Evolutionary conservation across 169 alveolate genomes (phyloP).

Genomic region (Amoebophrya sp.): DNA sequence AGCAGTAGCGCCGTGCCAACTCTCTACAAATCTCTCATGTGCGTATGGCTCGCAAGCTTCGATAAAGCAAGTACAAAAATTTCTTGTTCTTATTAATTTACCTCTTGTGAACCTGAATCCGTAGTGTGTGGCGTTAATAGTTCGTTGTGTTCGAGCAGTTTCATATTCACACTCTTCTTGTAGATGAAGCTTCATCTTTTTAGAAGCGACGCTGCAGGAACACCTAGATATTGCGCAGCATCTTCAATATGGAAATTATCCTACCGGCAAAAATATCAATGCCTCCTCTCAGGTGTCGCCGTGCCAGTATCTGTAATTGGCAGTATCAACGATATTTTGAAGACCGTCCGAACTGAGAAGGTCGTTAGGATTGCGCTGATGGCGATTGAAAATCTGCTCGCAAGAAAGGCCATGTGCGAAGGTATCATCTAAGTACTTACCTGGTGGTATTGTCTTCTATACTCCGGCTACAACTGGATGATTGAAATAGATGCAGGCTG

Average conservation of each 20-base stretch:
- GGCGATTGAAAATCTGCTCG: slow-evolving; percentile 38
- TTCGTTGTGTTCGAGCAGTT: too few species aligned
- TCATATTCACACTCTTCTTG: too few species aligned
- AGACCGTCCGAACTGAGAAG: slow-evolving; percentile 43
- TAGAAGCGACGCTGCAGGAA: too few species aligned
- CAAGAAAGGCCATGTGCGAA: slow-evolving; percentile 32
- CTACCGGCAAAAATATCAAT: neutral
- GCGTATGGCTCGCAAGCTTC: slow-evolving; percentile 47
- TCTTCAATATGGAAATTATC: slow-evolving; percentile 26
- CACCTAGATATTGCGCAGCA: too few species aligned
- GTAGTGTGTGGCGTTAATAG: too few species aligned
- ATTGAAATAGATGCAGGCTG: neutral
- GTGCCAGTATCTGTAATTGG: neutral
- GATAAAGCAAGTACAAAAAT: neutral
- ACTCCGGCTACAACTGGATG: neutral
- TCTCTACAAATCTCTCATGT: slow-evolving; percentile 43
- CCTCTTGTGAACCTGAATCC: neutral
- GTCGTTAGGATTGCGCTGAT: slow-evolving; percentile 42
- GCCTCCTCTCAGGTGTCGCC: neutral
- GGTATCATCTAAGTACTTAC: slow-evolving; percentile 34
- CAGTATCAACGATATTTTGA: slow-evolving; percentile 35
- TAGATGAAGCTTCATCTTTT: too few species aligned
- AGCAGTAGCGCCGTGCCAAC: slow-evolving; percentile 29
- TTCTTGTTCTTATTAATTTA: neutral
- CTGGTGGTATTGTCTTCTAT: slow-evolving; percentile 19